phyloP scores from a whole-genome alignment of 116 monocot species.

The Zostera marina region DNA sequence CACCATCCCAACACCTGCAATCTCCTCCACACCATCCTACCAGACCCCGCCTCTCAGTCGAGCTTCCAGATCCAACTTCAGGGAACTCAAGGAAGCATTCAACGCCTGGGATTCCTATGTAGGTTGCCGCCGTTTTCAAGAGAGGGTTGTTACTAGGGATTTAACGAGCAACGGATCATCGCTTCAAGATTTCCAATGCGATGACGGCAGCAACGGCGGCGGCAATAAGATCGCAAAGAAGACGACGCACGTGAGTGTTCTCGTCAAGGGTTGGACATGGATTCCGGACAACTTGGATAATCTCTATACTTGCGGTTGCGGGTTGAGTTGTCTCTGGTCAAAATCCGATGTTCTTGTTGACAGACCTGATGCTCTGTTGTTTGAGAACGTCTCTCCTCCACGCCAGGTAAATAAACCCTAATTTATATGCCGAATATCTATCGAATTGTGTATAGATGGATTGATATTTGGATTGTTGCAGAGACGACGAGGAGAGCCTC shows the following conservation, averaged over 20 bases:
- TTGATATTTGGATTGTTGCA: slow-evolving; percentile 3
- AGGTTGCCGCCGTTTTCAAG: slow-evolving; percentile 41
- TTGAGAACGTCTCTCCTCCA: slow-evolving; percentile 65
- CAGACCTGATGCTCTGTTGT: slow-evolving; percentile 64
- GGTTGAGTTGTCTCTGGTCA: slow-evolving; percentile 76
- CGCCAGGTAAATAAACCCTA: slow-evolving; percentile 13
- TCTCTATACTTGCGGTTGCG: slow-evolving; percentile 67
- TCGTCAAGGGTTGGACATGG: slow-evolving; percentile 69
- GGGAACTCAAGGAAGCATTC: slow-evolving; percentile 48
- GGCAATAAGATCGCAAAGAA: neutral
- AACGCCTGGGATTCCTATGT: slow-evolving; percentile 40
- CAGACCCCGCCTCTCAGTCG: slow-evolving; percentile 1
- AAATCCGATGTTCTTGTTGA: slow-evolving; percentile 61
- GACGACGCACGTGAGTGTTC: slow-evolving; percentile 9
- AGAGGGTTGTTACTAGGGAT: neutral
- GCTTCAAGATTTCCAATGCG: neutral
- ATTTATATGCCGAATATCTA: no score
- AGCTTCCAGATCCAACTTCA: slow-evolving; percentile 6
- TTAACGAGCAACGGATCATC: neutral
- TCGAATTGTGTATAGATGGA: no score
- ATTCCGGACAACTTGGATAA: slow-evolving; percentile 82
- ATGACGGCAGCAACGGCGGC: neutral
- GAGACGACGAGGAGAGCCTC: slow-evolving; percentile 69
- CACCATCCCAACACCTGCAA: slow-evolving; percentile 12
- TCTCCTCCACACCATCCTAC: neutral